Conservation (phyloP, 768 basidiomycete species). For the Chalciporus pseudorubinellus region DNA sequence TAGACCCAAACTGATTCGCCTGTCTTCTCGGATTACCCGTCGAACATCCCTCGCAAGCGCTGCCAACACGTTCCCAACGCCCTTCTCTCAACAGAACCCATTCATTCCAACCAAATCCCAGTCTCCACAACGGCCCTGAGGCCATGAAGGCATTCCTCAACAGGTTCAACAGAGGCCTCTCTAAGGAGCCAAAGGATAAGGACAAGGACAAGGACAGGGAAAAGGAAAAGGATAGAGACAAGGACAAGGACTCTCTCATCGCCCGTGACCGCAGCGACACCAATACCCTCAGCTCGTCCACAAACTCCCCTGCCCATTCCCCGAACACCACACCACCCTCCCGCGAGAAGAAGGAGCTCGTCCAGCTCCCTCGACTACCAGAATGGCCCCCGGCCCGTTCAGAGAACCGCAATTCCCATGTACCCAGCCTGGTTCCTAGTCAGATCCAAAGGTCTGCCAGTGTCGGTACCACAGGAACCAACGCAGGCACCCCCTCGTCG, state of each 20-base stretch:
- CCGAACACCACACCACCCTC: constrained; percentile 25
- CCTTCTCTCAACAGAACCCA: constrained; percentile 7
- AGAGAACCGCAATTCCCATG: constrained; percentile 21
- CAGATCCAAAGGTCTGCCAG: constrained; percentile 31
- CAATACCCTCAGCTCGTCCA: constrained; percentile 29
- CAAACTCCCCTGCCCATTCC: constrained; percentile 24
- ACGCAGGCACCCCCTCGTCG: constrained; percentile 42
- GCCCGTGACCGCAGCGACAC: constrained; percentile 33
- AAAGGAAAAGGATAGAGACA: constrained; percentile 24
- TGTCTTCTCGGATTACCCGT: neutral
- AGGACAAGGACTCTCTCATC: constrained; percentile 28
- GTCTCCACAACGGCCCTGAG: constrained; percentile 3
- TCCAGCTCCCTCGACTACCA: constrained; percentile 56
- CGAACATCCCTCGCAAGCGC: constrained; percentile 2
- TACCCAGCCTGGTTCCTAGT: constrained; percentile 10
- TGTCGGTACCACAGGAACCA: constrained; percentile 34
- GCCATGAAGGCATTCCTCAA: constrained; percentile 84
- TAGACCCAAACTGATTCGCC: neutral
- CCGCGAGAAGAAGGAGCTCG: constrained; percentile 58
- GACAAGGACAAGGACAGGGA: constrained; percentile 50
- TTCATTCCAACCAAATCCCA: neutral
- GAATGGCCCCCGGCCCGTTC: constrained; percentile 57
- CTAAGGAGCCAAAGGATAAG: constrained; percentile 55
- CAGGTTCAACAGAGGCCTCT: constrained; percentile 63
- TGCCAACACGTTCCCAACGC: constrained; percentile 9